Evolutionary conservation across 768 basidiomycete species (phyloP), one percentile per base, ranked within the genome.

Genomic region (Suillus brevipes): DNA sequence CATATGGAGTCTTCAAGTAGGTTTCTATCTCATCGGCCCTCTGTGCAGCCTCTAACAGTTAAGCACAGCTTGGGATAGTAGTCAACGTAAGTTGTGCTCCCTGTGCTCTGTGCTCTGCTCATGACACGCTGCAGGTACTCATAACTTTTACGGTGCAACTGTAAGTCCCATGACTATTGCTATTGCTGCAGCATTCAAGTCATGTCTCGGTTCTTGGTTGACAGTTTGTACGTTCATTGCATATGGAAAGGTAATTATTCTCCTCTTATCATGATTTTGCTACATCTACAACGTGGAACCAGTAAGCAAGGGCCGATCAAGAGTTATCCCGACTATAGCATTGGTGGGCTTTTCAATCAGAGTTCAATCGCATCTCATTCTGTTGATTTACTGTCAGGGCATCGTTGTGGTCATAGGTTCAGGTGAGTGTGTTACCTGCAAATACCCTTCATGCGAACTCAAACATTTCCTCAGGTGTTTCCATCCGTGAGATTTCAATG

Each of bases 1-100:
- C 1, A 76, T 71, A 36, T 78, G 79, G 80, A 31, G 43, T n/a
- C 45, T 65, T 10, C 37, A 59, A 56, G 61, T 62, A 18, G 18
- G 61, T 28, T n/a, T 25, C n/a, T n/a, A n/a, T 1, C 13, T 38
- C 5, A 10, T 40, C 10, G 4, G 23, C 5, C 23, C 23, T 40
- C 2, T 9, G 10, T 34, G 25, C 25, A 10, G 8, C 57, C 2
- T 40, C 50, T 53, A 20, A 53, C 34, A 5, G 9, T 2, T 9
- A 4, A 2, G 10, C 0, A 20, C 52, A 53, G 52, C 9, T 53
- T 34, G 31, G 34, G 52, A 6, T 31, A 18, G 5, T 14, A 20
- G 20, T 53, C 18, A 31, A 31, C 28, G 52, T 53, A 34, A 34
- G 52, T 34, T 6, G 18, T 53, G 9, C 20, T 53, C 31, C 4